A percentile compares a stretch with the other conserved stretches of the same genome.
Conservation (phyloP, 345 rosid genomes). For the Toxicodendron radicans region DNA sequence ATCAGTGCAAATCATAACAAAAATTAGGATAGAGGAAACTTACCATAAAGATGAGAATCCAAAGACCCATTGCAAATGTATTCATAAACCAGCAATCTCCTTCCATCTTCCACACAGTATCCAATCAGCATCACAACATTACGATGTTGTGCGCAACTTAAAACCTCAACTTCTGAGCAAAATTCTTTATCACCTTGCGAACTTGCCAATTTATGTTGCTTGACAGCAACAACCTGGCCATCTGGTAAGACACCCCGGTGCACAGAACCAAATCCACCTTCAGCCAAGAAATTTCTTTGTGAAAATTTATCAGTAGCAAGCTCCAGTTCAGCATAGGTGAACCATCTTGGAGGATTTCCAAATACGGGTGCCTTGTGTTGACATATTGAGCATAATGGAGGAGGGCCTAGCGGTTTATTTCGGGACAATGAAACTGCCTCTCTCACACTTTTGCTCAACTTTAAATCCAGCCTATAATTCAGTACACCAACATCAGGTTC, state of each 20-base stretch:
- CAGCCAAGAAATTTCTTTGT: slow-evolving; percentile 86
- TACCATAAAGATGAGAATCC: slow-evolving; percentile 96
- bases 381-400: slow-evolving; percentile 96
- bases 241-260: slow-evolving; percentile 78
- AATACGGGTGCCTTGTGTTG: slow-evolving; percentile 90
- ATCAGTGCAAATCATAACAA: slow-evolving; percentile 15
- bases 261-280: slow-evolving; percentile 98
- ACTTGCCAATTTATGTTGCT: slow-evolving; percentile 93
- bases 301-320: slow-evolving; percentile 85
- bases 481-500: slow-evolving; percentile 50
- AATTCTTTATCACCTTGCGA: slow-evolving; percentile 94
- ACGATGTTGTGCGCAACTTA: slow-evolving; percentile 97
- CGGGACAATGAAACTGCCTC: slow-evolving; percentile 83
- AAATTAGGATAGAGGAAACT: slow-evolving; percentile 21
- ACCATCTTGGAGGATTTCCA: slow-evolving; percentile 98
- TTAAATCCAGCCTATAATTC: slow-evolving; percentile 50
- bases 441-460: slow-evolving; percentile 72
- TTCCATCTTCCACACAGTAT: slow-evolving; percentile 80
- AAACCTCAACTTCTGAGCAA: slow-evolving; percentile 97
- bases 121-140: slow-evolving; percentile 96
- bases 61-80: slow-evolving; percentile 92
- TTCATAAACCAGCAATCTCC: slow-evolving; percentile 89
- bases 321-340: slow-evolving; percentile 74
- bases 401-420: slow-evolving; percentile 77
- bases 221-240: slow-evolving; percentile 91